Percentiles rank a stretch among this genome's conserved stretches.
phyloP scores from a whole-genome alignment of 768 basidiomycete genomes.

The Candolleomyces eurysporus region DNA sequence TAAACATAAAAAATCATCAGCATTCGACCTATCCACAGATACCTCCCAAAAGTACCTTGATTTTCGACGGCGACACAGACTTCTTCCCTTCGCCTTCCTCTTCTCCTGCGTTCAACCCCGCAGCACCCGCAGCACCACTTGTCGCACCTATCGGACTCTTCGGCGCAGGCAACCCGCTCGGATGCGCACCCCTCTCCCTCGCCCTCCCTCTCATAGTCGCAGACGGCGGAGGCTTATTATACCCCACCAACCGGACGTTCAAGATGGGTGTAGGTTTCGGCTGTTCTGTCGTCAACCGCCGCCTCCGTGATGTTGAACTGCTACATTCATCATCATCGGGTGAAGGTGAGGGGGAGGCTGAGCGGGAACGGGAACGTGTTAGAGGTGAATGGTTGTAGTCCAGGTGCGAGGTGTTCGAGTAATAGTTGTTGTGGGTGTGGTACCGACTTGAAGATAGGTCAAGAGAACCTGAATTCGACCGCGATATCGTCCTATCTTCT shows the following conservation, averaged over 20 bases:
- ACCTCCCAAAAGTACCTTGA: too few relatives aligned
- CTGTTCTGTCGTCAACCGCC: not conserved
- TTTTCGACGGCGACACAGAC: not conserved
- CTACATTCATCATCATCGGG: not conserved
- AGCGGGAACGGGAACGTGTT: not conserved
- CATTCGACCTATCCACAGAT: too few relatives aligned
- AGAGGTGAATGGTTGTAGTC: not conserved
- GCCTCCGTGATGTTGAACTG: not conserved
- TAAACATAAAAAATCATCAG: not conserved
- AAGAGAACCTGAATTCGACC: not conserved
- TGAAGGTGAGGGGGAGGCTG: not conserved
- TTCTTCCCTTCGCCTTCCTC: not conserved
- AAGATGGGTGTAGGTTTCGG: not conserved
- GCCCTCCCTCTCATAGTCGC: not conserved
- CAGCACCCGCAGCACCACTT: not conserved
- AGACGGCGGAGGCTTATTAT: not conserved
- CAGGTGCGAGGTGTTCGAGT: not conserved
- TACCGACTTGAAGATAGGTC: not conserved
- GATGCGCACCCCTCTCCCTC: not conserved
- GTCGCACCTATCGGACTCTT: not conserved
- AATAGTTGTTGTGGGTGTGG: not conserved
- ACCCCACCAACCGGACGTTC: slow-evolving; percentile 4
- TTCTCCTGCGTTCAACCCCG: not conserved
- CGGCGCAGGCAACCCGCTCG: not conserved
- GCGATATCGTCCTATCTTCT: slow-evolving; percentile 5